phyloP scores from a whole-genome alignment of 129 eudicot species.

The Heracleum sosnowskyi region DNA sequence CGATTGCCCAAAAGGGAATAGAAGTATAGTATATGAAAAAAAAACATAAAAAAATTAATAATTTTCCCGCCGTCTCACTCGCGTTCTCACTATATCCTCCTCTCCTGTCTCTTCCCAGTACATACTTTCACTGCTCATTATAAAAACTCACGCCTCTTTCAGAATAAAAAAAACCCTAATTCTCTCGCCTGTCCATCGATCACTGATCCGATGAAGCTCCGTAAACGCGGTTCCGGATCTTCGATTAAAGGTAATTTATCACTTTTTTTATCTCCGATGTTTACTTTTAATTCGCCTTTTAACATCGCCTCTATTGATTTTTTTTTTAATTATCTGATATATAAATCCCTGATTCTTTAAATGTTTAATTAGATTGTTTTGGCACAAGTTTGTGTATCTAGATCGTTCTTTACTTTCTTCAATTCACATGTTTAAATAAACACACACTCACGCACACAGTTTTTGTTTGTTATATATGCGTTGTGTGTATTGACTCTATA shows the following conservation, averaged over 20 bases:
- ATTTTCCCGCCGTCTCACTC: slow-evolving; percentile 2
- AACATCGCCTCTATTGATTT: not conserved
- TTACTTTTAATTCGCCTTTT: not conserved
- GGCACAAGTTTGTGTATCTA: not conserved
- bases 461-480: not conserved
- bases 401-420: not conserved
- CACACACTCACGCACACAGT: not conserved
- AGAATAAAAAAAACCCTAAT: not conserved
- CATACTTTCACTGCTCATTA: not conserved
- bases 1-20: too few relatives aligned
- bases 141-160: not conserved
- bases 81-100: not conserved
- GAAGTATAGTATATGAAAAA: too few relatives aligned
- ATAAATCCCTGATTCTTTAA: not conserved
- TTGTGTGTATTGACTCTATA: not conserved
- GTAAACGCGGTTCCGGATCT: slow-evolving; percentile 24
- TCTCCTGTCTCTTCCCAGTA: not conserved
- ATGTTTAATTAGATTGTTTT: not conserved
- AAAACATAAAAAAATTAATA: not conserved
- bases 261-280: not conserved
- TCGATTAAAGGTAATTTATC: slow-evolving; percentile 21
- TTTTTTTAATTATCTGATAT: not conserved
- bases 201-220: slow-evolving; percentile 23
- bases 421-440: not conserved
- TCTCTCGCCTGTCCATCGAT: not conserved